Percentiles rank a stretch among this genome's conserved stretches.
phyloP scores from a whole-genome alignment of 2,329 filamentous ascomycete genomes.

The Penicillium italicum region DNA sequence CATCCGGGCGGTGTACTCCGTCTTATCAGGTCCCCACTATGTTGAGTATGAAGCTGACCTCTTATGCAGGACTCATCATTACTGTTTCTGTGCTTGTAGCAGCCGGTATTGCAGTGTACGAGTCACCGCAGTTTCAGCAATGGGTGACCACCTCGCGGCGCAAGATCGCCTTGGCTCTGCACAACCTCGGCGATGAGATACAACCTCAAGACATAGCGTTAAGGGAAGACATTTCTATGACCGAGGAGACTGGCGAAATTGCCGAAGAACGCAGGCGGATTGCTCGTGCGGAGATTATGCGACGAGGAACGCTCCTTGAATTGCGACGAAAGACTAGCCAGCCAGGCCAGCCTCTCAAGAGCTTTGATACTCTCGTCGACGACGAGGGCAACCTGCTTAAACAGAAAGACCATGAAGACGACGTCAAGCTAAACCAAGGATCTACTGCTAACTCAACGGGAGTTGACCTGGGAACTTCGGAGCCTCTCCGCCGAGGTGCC shows the following conservation, averaged over 20 bases:
- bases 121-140: constrained; percentile 60
- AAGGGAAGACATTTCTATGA: constrained; percentile 47
- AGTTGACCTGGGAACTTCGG: constrained; percentile 30
- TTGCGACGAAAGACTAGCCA: constrained; percentile 31
- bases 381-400: constrained; percentile 36
- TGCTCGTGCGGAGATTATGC: constrained; percentile 46
- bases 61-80: constrained; percentile 56
- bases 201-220: constrained; percentile 42
- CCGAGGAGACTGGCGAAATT: constrained; percentile 42
- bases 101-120: constrained; percentile 60
- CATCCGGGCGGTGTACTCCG: constrained; percentile 27
- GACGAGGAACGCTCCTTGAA: constrained; percentile 41
- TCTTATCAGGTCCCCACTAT: constrained; percentile 27
- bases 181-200: constrained; percentile 59
- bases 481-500: constrained; percentile 26
- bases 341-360: constrained; percentile 18
- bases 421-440: constrained; percentile 7
- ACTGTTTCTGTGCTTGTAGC: constrained; percentile 60
- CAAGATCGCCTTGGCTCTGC: constrained; percentile 58
- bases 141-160: constrained; percentile 61
- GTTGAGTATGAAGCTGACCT: constrained; percentile 14
- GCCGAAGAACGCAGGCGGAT: constrained; percentile 45
- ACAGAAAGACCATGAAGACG: constrained; percentile 7
- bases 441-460: constrained; percentile 37
- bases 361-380: constrained; percentile 48